A percentile compares a stretch with the other conserved stretches of the same genome.
Conservation (phyloP, 768 basidiomycete species). For the Boletus rubroflammeus region DNA sequence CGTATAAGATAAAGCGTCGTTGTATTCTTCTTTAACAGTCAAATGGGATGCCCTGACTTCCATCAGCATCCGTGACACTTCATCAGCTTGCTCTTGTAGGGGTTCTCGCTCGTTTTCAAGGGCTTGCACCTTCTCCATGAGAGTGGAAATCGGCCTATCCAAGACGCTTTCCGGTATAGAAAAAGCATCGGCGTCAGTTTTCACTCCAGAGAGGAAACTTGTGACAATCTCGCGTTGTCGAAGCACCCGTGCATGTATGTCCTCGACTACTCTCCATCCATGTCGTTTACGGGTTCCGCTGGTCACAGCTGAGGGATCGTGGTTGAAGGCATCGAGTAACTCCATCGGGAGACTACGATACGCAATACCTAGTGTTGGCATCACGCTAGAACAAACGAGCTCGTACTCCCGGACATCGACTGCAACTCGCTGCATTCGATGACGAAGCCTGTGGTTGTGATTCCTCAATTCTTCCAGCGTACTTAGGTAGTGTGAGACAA, state of each 20-base stretch:
- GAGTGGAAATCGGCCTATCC: slow-evolving; percentile 49
- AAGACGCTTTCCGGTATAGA: slow-evolving; percentile 40
- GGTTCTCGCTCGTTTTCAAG: slow-evolving; percentile 46
- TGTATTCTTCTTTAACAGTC: slow-evolving; percentile 61
- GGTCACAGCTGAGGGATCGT: slow-evolving; percentile 75
- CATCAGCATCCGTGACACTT: slow-evolving; percentile 46
- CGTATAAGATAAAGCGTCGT: slow-evolving; percentile 59
- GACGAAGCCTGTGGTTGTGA: slow-evolving; percentile 67
- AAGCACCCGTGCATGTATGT: slow-evolving; percentile 60
- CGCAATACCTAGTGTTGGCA: slow-evolving; percentile 44
- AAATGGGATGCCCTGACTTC: slow-evolving; percentile 54
- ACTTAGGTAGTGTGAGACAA: slow-evolving; percentile 33
- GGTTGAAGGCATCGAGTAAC: slow-evolving; percentile 68
- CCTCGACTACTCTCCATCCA: slow-evolving; percentile 74
- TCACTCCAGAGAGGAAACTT: slow-evolving; percentile 38
- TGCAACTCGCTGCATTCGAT: slow-evolving; percentile 64
- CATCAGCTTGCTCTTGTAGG: slow-evolving; percentile 45
- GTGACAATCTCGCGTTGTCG: slow-evolving; percentile 57
- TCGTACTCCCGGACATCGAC: slow-evolving; percentile 65
- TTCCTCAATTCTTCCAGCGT: slow-evolving; percentile 54
- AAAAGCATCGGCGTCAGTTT: not conserved
- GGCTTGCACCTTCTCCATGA: slow-evolving; percentile 46
- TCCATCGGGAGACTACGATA: slow-evolving; percentile 56
- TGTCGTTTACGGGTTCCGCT: slow-evolving; percentile 55
- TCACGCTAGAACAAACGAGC: slow-evolving; percentile 48